Base-by-base conservation (phyloP, 1,284 basidiomycete species). In the Athelia psychrophila region DNA sequence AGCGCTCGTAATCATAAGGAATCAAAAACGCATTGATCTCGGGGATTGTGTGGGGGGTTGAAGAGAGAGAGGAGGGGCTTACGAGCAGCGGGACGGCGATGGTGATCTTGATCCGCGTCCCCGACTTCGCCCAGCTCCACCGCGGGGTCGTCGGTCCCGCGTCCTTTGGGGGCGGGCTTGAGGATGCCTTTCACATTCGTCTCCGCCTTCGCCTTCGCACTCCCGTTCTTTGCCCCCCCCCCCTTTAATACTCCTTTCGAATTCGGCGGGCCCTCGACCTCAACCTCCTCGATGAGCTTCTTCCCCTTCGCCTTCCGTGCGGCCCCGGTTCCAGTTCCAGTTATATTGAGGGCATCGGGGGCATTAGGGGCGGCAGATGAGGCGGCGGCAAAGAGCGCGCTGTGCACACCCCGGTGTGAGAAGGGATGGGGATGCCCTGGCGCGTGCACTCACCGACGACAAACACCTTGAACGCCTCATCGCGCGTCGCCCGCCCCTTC, bases 61-160 rank as follows among this genome's bases (percentile, higher is more conserved):
- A 49, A 48, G 25, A 49, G 36, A 8, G 32, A 23, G 42, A 22
- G n/a, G 36, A 40, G 23, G 38, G 9, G 62, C 71, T 51, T 49
- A 73, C 71, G 27, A 73, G 58, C 18, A 62, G 57, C 8, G 72
- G 72, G 1, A 70, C 64, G 19, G 59, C 55, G 46, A 74, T 56
- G 24, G 56, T 58, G 25, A 74, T 60, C 19, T 56, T 59, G 27
- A 72, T 56, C 15, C 58, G 56, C 35, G 55, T 58, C 15, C 56
- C 63, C 3, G 64, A 61, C 44, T 64, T 60, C 10, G 57, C 57
- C 70, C 71, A 74, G 16, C 60, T 61, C 58, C 70, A 65, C 16
- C 54, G 16, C 4, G 53, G 55, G 5, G 46, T 35, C 40, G 53
- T 23, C 12, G 51, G 51, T 42, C 47, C 49, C 56, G 50, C 35